Base-by-base conservation (phyloP, 2,329 filamentous ascomycete species). In the Claviceps paspali region DNA sequence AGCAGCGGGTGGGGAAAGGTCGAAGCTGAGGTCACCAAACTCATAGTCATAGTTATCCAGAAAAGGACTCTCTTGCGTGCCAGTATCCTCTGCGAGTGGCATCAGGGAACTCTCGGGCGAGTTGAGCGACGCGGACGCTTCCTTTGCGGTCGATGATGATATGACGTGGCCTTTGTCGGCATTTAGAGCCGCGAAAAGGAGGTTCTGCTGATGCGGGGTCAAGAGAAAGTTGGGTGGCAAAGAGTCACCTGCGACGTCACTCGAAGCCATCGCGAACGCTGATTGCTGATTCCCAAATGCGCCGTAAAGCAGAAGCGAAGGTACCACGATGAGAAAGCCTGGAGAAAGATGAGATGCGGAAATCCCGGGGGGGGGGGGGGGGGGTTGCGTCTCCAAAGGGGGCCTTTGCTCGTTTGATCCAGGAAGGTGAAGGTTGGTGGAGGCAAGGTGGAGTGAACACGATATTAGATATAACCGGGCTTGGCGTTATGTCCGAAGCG, bases 1-100 rank as follows among this genome's bases (percentile, higher is more conserved):
- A 36, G 49, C 53, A 35, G 64, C 59, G 43, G 61, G 61, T 43
- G 59, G 55, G 18, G 57, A 60, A 36, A 87, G 87, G 48, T 86
- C 82, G 53, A 85, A 87, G 52, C 68, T 78, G 26, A 70, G 72
- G 50, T 87, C 82, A 41, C 87, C 83, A 40, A 85, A 76, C 33
- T 82, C 78, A 45, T 82, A 79, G 46, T 82, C 77, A 49, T 86
- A 91, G 45, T 55, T 56, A 52, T 94, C 85, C 40, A 92, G 67
- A 51, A 79, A 87, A 0, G 87, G 85, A 45, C 81, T 91, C 34
- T 86, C 81, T 23, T 85, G 75, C 31, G 75, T 70, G 44, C 64
- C 69, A 38, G 48, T 38, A 29, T 33, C 35, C 27, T 46, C 47
- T 28, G 65, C 62, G 19, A 50, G 52, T 46, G 64, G 60, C 33